Conservation (phyloP, 140 eudicot genomes). For the Stevia rebaudiana region DNA sequence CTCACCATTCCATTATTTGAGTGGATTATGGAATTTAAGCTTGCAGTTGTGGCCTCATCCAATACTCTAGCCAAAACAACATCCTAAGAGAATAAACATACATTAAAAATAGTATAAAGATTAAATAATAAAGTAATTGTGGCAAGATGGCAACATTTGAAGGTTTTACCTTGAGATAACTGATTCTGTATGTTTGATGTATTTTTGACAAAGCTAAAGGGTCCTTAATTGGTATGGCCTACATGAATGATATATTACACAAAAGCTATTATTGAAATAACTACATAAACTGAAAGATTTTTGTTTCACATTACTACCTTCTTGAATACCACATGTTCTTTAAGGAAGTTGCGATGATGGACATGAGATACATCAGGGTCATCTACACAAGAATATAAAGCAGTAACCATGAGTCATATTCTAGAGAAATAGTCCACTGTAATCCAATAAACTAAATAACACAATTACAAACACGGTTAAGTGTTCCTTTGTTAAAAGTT, state of each 20-base stretch:
- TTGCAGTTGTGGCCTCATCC: constrained; percentile 71
- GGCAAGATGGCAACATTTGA: background rate
- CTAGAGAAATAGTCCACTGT: background rate
- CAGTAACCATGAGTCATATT: background rate
- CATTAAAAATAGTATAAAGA: constrained; percentile 2
- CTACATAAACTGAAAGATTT: no score
- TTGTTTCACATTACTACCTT: no score
- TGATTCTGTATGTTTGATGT: constrained; percentile 89
- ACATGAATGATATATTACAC: constrained; percentile 3
- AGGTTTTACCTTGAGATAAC: constrained; percentile 64
- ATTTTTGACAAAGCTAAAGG: constrained; percentile 71
- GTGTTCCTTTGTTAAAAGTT: background rate
- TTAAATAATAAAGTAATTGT: background rate
- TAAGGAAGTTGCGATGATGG: constrained; percentile 71
- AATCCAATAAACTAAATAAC: constrained; percentile 1
- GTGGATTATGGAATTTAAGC: constrained; percentile 74
- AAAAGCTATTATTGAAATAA: no score
- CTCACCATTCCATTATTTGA: constrained; percentile 88
- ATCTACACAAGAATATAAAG: constrained; percentile 43
- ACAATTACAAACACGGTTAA: background rate
- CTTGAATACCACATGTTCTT: constrained; percentile 87
- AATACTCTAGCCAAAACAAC: constrained; percentile 64
- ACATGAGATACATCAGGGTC: constrained; percentile 59
- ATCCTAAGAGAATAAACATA: constrained; percentile 47
- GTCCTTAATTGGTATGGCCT: constrained; percentile 95